Conservation (phyloP, 176 grass and related monocot genomes). For the Phoenix roebelenii region DNA sequence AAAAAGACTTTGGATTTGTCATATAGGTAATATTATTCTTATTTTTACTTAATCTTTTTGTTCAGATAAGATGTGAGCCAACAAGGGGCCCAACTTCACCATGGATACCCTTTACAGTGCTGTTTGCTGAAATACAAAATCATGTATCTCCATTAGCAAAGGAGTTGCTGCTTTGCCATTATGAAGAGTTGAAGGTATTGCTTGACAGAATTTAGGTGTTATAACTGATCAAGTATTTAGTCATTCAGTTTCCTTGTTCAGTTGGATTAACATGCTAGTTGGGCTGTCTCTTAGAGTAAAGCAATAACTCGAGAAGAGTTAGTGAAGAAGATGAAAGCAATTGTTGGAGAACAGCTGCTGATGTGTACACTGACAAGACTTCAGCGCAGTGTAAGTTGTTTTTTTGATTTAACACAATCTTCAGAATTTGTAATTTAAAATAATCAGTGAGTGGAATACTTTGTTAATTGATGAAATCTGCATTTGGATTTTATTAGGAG, state of each 20-base stretch:
- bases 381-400: conserved; percentile 54
- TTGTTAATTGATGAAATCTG: too few species aligned
- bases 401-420: background rate
- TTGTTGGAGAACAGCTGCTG: conserved; percentile 62
- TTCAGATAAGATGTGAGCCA: conserved; percentile 33
- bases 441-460: too few species aligned
- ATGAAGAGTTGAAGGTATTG: conserved; percentile 64
- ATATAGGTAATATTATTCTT: conserved; percentile 10
- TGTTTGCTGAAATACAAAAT: conserved; percentile 58
- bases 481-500: too few species aligned
- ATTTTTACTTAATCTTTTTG: conserved; percentile 12
- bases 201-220: background rate
- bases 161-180: conserved; percentile 64
- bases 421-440: too few species aligned
- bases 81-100: conserved; percentile 46
- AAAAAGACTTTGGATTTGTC: conserved; percentile 6
- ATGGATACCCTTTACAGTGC: conserved; percentile 56
- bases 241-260: background rate
- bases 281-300: conserved; percentile 32
- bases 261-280: conserved; percentile 10
- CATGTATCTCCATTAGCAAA: conserved; percentile 39
- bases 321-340: conserved; percentile 55
- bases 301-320: conserved; percentile 59
- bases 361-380: conserved; percentile 42
- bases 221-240: background rate